phyloP scores from a whole-genome alignment of 306 rosid species.

The Acacia crassicarpa region DNA sequence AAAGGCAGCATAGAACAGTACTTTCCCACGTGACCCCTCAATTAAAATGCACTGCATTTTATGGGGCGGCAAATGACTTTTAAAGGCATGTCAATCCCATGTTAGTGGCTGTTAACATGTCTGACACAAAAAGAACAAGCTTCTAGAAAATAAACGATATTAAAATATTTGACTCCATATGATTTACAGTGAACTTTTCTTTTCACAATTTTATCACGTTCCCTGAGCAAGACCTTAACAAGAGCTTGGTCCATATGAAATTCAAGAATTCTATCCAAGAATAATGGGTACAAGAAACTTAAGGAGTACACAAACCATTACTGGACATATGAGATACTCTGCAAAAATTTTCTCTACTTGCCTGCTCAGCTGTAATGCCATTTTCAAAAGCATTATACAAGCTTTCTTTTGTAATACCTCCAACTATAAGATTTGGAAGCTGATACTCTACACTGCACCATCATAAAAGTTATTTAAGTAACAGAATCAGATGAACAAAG shows the following conservation, averaged over 20 bases:
- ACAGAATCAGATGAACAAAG: conserved; percentile 20
- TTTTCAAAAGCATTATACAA: conserved; percentile 89
- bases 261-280: too few relatives aligned
- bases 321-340: too few relatives aligned
- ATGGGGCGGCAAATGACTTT: not conserved
- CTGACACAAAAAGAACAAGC: not conserved
- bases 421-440: conserved; percentile 97
- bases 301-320: too few relatives aligned
- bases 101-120: not conserved
- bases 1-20: not conserved
- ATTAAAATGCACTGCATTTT: not conserved
- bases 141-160: too few relatives aligned
- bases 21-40: too few relatives aligned
- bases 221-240: too few relatives aligned
- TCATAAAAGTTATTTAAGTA: conserved; percentile 16
- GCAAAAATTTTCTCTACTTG: conserved; percentile 22
- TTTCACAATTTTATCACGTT: too few relatives aligned
- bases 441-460: conserved; percentile 86
- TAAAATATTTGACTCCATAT: too few relatives aligned
- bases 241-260: too few relatives aligned
- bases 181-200: too few relatives aligned
- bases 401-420: conserved; percentile 96
- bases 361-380: conserved; percentile 88
- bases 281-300: too few relatives aligned
- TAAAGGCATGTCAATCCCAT: not conserved